Evolutionary conservation across 73 alveolate species (phyloP), one percentile per base, ranked within the genome.

Genomic region (Symbiodinium natans): DNA sequence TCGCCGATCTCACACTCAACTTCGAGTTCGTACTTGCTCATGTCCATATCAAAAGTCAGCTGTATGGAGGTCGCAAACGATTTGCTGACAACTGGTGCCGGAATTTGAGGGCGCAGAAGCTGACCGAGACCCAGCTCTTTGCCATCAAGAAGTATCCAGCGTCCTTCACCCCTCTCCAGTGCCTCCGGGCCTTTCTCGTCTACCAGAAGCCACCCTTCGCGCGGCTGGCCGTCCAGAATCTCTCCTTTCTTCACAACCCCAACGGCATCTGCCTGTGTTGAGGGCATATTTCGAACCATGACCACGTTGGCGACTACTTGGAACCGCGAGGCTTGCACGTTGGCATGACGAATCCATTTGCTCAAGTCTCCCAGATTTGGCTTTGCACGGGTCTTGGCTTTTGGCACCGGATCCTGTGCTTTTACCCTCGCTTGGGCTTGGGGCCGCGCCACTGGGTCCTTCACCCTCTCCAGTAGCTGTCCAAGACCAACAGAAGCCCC

Each of bases 111-210:
- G 17, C 87, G 96, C n/a, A 90, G 54, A 83, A 90, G 48, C 15
- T 1, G 48, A 1, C 96, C 96, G 38, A 90, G 77, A 15, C 96
- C 96, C 73, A 90, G 38, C 17, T 90, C 96, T 39, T 88, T 90
- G 43, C 96, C 96, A n/a, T 90, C 88, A 63, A 90, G 75, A 82
- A 90, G 75, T 41, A 90, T 84, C 96, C 96, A 90, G 13, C 96
- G 86, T 29, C 96, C 96, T 19, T 90, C 96, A 39, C 96, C 96
- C 34, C 71, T 71, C 75, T 90, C 77, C 77, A 90, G 77, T 11
- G 41, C 43, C 23, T 90, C 96, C 23, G 48, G 9, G 52, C 43
- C 25, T 33, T 31, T 36, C 34, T 33, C 93, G 41, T 36, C 73
- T 46, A 90, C 36, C 87, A 90, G 52, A 15, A 90, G 96, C 96